These are phyloP conservation scores for Lyophyllum shimeji DNA, from an alignment of 768 basidiomycete genomes.

Conservation along the genomic window DNA sequence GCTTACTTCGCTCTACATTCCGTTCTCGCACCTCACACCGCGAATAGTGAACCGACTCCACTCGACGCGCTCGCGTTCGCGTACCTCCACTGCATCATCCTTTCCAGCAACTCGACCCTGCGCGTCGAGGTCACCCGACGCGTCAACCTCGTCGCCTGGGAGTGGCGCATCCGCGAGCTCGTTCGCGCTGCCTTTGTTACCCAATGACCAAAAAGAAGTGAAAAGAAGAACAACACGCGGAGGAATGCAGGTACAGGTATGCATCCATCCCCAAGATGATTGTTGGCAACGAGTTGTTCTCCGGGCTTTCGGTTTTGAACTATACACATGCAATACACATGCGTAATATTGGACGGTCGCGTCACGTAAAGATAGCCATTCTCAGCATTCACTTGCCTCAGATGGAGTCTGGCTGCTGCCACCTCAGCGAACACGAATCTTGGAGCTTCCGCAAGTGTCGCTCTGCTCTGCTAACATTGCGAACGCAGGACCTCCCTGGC, in stretches of 20 bases:
- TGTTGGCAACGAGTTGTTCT: too few species aligned
- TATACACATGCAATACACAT: too few species aligned
- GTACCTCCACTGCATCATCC: slow-evolving; percentile 69
- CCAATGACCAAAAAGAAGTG: neutral
- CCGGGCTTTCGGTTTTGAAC: too few species aligned
- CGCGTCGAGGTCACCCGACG: slow-evolving; percentile 68
- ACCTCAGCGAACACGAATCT: too few species aligned
- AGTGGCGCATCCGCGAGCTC: slow-evolving; percentile 59
- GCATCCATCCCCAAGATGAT: neutral
- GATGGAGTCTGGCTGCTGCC: too few species aligned
- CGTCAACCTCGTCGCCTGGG: slow-evolving; percentile 82
- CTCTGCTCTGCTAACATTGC: too few species aligned
- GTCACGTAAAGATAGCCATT: too few species aligned
- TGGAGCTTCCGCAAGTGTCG: too few species aligned
- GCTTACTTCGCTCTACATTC: neutral
- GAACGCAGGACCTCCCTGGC: too few species aligned
- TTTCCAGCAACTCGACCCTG: slow-evolving; percentile 37
- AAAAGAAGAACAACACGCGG: neutral
- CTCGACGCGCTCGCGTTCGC: slow-evolving; percentile 84
- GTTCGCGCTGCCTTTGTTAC: slow-evolving; percentile 52
- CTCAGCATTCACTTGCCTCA: too few species aligned
- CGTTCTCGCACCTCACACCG: neutral
- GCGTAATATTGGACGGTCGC: too few species aligned
- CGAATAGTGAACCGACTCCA: slow-evolving; percentile 66
- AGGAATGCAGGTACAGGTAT: neutral